phyloP scores from a whole-genome alignment of 2,329 filamentous ascomycete genomes.

The Sporothrix pallida region DNA sequence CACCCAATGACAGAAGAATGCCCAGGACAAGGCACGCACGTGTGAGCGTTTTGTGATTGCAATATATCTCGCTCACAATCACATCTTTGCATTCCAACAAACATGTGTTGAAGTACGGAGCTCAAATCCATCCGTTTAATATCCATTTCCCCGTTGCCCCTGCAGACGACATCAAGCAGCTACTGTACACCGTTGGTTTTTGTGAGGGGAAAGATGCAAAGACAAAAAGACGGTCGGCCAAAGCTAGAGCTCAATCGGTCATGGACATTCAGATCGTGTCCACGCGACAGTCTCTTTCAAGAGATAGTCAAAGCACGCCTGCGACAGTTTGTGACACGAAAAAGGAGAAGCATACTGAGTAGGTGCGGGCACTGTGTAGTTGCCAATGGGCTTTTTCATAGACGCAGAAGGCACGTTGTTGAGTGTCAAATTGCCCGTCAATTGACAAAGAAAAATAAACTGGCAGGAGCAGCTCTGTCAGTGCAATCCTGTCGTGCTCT shows the following conservation, averaged over 20 bases:
- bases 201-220: not conserved
- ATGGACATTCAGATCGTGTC: not conserved
- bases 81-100: not conserved
- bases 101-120: not conserved
- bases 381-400: not conserved
- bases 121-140: not conserved
- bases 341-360: not conserved
- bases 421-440: not conserved
- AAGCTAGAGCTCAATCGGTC: conserved; percentile 22
- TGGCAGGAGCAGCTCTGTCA: not conserved
- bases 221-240: not conserved
- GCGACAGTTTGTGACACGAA: not conserved
- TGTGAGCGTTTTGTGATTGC: not conserved
- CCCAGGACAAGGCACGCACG: not conserved
- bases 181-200: conserved; percentile 9
- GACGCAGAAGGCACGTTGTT: not conserved
- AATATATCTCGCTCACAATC: not conserved
- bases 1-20: conserved; percentile 18
- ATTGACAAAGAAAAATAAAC: not conserved
- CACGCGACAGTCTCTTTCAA: conserved; percentile 1
- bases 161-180: not conserved
- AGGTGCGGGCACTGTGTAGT: conserved; percentile 1
- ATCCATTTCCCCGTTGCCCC: conserved; percentile 14
- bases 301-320: conserved; percentile 3
- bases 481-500: conserved; percentile 20